Conservation (phyloP, 306 rosid species). For the Purshia tridentata region DNA sequence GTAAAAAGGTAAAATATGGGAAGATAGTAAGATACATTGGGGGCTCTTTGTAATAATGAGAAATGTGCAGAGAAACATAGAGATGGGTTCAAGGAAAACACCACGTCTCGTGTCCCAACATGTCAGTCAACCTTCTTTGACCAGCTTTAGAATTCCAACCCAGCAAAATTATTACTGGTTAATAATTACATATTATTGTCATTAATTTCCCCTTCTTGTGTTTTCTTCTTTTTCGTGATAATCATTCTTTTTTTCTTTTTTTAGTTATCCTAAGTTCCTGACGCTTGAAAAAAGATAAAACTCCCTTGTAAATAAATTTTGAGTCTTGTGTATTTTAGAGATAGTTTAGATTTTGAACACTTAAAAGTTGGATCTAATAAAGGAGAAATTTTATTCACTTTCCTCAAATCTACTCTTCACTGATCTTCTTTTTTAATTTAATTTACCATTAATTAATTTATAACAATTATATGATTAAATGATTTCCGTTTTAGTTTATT, state of each 20-base stretch:
- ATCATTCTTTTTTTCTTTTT: background rate
- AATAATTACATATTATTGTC: slow-evolving; percentile 41
- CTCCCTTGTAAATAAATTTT: too few species aligned
- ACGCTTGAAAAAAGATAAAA: too few species aligned
- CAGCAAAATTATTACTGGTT: slow-evolving; percentile 49
- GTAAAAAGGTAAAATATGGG: background rate
- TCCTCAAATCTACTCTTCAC: too few species aligned
- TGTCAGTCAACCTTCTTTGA: slow-evolving; percentile 57
- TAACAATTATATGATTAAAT: too few species aligned
- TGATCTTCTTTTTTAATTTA: too few species aligned
- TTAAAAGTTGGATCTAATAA: too few species aligned
- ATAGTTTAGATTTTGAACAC: too few species aligned
- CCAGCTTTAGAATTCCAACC: slow-evolving; percentile 36
- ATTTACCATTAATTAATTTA: too few species aligned
- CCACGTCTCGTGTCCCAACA: slow-evolving; percentile 33
- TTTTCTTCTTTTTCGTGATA: background rate
- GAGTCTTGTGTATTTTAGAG: too few species aligned
- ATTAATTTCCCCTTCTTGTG: background rate
- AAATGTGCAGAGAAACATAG: background rate
- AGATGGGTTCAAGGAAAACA: slow-evolving; percentile 16
- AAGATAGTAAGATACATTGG: background rate
- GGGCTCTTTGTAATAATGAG: background rate
- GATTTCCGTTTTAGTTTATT: too few species aligned
- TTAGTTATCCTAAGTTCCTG: background rate
- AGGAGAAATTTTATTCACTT: too few species aligned